phyloP scores from a whole-genome alignment of 495 filamentous ascomycete species.

The Collariella sp. region DNA sequence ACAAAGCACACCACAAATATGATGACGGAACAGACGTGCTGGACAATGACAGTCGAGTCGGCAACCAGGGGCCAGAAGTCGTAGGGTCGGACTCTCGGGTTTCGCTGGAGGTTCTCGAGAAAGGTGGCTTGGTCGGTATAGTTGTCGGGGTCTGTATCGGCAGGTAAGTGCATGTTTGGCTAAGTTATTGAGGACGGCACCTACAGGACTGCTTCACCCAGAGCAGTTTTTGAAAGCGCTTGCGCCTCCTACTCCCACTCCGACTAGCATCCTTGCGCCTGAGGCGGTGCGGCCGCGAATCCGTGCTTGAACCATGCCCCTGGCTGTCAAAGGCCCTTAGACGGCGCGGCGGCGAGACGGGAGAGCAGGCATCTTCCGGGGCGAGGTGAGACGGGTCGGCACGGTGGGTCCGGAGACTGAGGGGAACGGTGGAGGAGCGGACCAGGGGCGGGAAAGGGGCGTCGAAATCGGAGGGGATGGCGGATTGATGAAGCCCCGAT shows the following conservation, averaged over 20 bases:
- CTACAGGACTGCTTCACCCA: conserved; percentile 97
- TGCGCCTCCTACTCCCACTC: conserved; percentile 48
- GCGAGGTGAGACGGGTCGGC: conserved; percentile 53
- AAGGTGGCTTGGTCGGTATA: conserved; percentile 96
- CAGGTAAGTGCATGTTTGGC: not conserved
- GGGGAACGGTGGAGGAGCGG: conserved; percentile 36
- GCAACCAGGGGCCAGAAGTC: conserved; percentile 96
- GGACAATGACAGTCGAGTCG: conserved; percentile 92
- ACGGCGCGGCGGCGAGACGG: conserved; percentile 48
- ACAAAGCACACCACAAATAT: conserved; percentile 94
- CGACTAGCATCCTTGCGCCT: conserved; percentile 29
- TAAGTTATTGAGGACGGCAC: not conserved
- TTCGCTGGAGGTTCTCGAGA: conserved; percentile 89
- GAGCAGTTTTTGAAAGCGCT: conserved; percentile 86
- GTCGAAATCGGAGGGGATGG: conserved; percentile 24
- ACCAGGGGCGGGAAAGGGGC: conserved; percentile 23
- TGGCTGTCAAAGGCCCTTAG: conserved; percentile 35
- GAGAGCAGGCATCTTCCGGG: conserved; percentile 75
- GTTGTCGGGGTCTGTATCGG: conserved; percentile 76
- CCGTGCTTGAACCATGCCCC: conserved; percentile 25
- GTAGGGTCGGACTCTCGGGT: conserved; percentile 87
- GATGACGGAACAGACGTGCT: conserved; percentile 87
- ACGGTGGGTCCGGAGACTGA: conserved; percentile 28
- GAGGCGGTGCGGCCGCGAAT: conserved; percentile 16
- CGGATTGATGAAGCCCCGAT: conserved; percentile 26